Base-by-base conservation (phyloP, 495 filamentous ascomycete genomes). In the Elasticomyces elasticus region DNA sequence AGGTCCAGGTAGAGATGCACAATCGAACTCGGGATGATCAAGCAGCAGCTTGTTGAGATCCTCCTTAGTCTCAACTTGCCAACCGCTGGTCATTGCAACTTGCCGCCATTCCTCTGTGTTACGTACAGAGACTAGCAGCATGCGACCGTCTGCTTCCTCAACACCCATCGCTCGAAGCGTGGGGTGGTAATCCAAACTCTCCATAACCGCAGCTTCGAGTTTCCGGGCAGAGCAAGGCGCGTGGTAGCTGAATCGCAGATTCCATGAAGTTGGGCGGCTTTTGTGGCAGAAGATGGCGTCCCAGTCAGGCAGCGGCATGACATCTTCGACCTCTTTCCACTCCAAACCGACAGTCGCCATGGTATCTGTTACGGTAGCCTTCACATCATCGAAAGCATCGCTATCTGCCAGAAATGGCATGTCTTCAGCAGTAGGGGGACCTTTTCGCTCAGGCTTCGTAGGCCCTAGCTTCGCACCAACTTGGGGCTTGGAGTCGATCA, bases 301-400 rank as follows among this genome's bases (percentile, higher is more conserved):
- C 51, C 51, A 54, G 40, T 54, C 30, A 5, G 51, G 51, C 41
- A 54, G 19, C 2, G 55, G 41, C 24, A 52, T 53, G 6, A 58
- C 55, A 26, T 58, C 55, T 24, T 54, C 49, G 9, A 58, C 55
- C 20, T 58, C 55, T 6, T 35, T 45, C 55, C 55, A 58, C 9
- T 17, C 7, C 27, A 58, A 33, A 23, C 51, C 55, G 22, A 52
- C 27, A 17, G 13, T 35, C 2, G 40, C 26, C n/a, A 45, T n/a
- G 25, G 31, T 37, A 17, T 4, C 10, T 24, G 40, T 27, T 9
- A 54, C 51, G 10, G 27, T 15, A 11, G 26, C 40, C 33, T 47
- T 22, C 3, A 26, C 35, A 9, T 11, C 23, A 9, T 47, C 41
- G 22, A 46, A 54, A 3, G 27, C 51, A n/a, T 2, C 27, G 17